Evolutionary conservation across 2,329 filamentous ascomycete species (phyloP), one percentile per base, ranked within the genome.

Genomic region (Verticillium isaacii): DNA sequence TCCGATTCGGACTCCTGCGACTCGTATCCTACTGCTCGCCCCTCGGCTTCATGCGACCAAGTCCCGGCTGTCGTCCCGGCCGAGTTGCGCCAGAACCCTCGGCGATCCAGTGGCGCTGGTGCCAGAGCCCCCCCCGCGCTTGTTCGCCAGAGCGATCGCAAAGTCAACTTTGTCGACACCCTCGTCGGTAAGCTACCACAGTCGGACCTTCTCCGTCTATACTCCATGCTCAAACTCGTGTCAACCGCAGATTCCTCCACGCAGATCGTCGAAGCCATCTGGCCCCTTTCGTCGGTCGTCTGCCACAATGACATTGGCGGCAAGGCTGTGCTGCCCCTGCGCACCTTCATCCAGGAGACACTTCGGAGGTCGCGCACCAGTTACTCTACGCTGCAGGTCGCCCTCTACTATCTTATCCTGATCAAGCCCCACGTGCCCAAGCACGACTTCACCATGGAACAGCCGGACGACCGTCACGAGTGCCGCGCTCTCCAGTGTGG

Each of bases 281-380:
- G 95, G 95, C 93, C 95, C 56, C 83, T 94, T 54, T 96, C 94
- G 60, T 93, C 92, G 63, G 87, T 89, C 39, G 85, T 90, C 62
- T 91, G 90, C 75, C 88, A 89, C 69, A 88, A 83, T 69, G 91
- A 94, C 72, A 80, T 85, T 66, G 88, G 86, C 63, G 84, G 84
- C 72, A 92, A 90, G 73, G 87, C 90, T 59, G 91, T 97, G 64
- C 81, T 99, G 67, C 93, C 94, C 63, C 83, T 99, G 70, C 91
- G 93, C 68, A 96, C 90, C 60, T 99, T 98, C 74, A 98, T 99
- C 70, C 93, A 98, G 77, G 95, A 98, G 82, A 98, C 95, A 23
- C 83, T 99, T 67, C 91, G 93, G 69, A 88, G 95, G 70, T 99
- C 95, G 64, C 89, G 94, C 70, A 97, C 95, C 54, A 97, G 93